A percentile compares a stretch with the other conserved stretches of the same genome.
These are phyloP conservation scores for Ormosia emarginata DNA, from an alignment of 306 rosid species.

Conservation along the genomic window DNA sequence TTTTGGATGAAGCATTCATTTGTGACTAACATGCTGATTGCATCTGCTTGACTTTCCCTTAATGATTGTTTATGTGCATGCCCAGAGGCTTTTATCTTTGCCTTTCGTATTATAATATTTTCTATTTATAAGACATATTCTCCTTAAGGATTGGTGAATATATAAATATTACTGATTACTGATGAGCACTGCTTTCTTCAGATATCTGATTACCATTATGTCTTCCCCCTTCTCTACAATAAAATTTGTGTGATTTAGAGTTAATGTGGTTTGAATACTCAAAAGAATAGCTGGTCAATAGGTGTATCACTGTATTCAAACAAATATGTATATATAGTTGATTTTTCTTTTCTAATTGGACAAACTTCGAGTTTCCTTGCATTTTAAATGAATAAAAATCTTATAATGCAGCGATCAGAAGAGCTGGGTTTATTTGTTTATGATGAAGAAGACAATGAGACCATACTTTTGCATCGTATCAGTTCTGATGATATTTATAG, in stretches of 20 bases:
- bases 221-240: not conserved
- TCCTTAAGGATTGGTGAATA: not conserved
- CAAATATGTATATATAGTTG: not conserved
- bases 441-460: constrained; percentile 89
- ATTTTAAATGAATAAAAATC: constrained; percentile 17
- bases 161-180: not conserved
- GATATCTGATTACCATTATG: not conserved
- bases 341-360: not conserved
- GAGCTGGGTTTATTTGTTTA: constrained; percentile 80
- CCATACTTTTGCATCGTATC: constrained; percentile 81
- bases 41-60: not conserved
- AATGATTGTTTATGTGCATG: not conserved
- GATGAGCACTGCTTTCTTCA: not conserved
- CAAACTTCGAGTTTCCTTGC: not conserved
- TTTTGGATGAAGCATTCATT: constrained; percentile 17
- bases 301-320: not conserved
- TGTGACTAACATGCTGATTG: constrained; percentile 3
- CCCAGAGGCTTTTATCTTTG: not conserved
- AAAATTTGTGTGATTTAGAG: not conserved
- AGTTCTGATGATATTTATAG: constrained; percentile 80
- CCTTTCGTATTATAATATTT: not conserved
- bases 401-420: constrained; percentile 72
- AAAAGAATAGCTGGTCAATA: not conserved
- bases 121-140: not conserved
- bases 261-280: not conserved